Base-by-base conservation (phyloP, 1,284 basidiomycete species). In the Dichomitus squalens region DNA sequence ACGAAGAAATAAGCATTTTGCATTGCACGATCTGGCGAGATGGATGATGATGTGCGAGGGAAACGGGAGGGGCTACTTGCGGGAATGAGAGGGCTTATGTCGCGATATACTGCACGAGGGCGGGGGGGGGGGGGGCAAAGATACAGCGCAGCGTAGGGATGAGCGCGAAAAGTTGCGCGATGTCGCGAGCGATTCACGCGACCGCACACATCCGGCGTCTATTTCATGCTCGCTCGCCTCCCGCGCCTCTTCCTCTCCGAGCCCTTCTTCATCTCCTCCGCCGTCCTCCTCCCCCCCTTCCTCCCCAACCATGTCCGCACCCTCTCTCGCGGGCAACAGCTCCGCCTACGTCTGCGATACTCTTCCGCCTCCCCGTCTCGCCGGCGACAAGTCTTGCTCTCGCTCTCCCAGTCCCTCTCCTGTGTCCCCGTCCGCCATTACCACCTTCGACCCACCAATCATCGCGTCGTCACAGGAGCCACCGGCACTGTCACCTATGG, bases 331-430 rank as follows among this genome's bases (percentile, higher is more conserved):
- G 14, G 59, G 53, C 48, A 58, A 49, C 52, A 49, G 27, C 34
- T 71, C 77, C 12, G 58, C 68, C 34, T 79, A 86, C 62, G 75
- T 84, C 53, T 91, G 88, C 71, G 88, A 91, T 67, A 87, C 87
- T n/a, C 69, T 90, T n/a, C 88, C 86, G 12, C 76, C 85, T 3
- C 75, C 88, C 2, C 80, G 81, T 49, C 71, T 88, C 46, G 77
- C 80, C 34, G 62, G 68, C 52, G 49, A 60, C 50, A 60, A 53
- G 54, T 66, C 70, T 50, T 55, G 64, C 58, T 63, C 65, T 63
- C 49, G 69, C 66, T 64, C 73, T 64, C 59, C 67, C 54, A 66
- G 68, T 61, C 64, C 65, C 44, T 46, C 49, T 33, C 64, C 55
- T 36, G 46, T 55, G 25, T 61, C 60, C 21, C 57, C 67, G 12